Percentiles rank a stretch among this genome's conserved stretches.
phyloP scores from a whole-genome alignment of 257 asterid genomes.

The Gynochthodes officinalis region DNA sequence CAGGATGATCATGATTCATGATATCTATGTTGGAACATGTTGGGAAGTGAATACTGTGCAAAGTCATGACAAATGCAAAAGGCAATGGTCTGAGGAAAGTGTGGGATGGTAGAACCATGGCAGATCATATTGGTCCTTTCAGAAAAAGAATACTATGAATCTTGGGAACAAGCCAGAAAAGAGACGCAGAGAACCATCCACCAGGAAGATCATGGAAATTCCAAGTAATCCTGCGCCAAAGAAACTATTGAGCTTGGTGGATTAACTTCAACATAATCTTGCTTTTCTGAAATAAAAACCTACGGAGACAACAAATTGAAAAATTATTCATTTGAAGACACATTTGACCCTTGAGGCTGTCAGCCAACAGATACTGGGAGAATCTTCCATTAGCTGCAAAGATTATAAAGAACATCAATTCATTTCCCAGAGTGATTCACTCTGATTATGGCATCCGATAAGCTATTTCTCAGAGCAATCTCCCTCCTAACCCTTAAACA shows the following conservation, averaged over 20 bases:
- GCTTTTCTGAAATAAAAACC: conserved; percentile 36
- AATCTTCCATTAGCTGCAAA: not conserved
- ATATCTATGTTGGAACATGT: conserved; percentile 83
- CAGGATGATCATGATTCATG: conserved; percentile 85
- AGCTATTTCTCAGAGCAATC: not conserved
- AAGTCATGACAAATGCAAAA: conserved; percentile 91
- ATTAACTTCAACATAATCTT: conserved; percentile 40
- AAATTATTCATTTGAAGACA: conserved; percentile 7
- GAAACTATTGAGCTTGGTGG: conserved; percentile 86
- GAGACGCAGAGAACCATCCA: conserved; percentile 89
- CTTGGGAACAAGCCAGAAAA: conserved; percentile 88
- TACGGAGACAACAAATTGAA: conserved; percentile 30
- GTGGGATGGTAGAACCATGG: conserved; percentile 78
- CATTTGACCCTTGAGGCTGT: not conserved
- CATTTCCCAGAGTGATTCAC: not conserved
- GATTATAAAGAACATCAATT: not conserved
- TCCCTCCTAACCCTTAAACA: not conserved
- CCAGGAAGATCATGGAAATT: conserved; percentile 82
- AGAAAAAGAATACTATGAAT: conserved; percentile 80
- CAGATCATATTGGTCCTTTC: conserved; percentile 89
- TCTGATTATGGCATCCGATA: not conserved
- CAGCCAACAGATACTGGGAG: conserved; percentile 3
- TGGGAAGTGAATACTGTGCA: conserved; percentile 81
- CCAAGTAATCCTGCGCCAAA: conserved; percentile 99
- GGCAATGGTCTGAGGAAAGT: conserved; percentile 87